Percentiles rank a stretch among this genome's conserved stretches.
Evolutionary conservation across 2,329 filamentous ascomycete species (phyloP).

Genomic region (Stemphylium lycopersici): DNA sequence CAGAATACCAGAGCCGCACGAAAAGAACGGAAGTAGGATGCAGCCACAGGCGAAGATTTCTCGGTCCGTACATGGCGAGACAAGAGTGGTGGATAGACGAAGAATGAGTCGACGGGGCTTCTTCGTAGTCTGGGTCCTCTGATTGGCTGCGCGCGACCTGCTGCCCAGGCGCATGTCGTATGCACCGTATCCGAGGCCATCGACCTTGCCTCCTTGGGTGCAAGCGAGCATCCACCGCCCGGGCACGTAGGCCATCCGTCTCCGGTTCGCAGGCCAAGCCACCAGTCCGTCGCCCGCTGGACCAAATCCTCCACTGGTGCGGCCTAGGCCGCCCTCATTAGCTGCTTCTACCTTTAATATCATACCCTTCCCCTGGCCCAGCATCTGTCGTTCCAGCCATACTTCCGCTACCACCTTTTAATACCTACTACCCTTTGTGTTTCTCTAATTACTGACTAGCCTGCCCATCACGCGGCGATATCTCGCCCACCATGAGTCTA

Average conservation of each 20-base stretch:
- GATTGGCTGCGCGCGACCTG: conserved; percentile 3
- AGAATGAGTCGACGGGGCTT: neutral
- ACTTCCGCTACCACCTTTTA: conserved; percentile 22
- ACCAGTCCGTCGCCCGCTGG: conserved; percentile 17
- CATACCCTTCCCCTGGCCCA: conserved; percentile 15
- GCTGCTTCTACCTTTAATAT: conserved; percentile 25
- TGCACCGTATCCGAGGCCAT: conserved; percentile 2
- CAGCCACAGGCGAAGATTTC: neutral
- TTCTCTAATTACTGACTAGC: conserved; percentile 3
- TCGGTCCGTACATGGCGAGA: neutral
- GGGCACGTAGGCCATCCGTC: conserved; percentile 32
- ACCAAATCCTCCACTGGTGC: conserved; percentile 23
- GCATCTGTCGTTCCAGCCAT: conserved; percentile 1
- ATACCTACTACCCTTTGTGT: conserved; percentile 13
- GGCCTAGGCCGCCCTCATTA: conserved; percentile 21
- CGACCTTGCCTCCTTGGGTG: neutral
- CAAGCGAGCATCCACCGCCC: conserved; percentile 6
- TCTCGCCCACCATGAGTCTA: conserved; percentile 48
- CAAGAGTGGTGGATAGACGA: neutral
- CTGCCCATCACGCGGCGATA: conserved; percentile 13
- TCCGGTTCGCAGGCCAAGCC: conserved; percentile 32
- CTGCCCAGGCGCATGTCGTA: conserved; percentile 1
- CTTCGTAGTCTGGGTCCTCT: neutral
- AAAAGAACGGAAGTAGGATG: neutral
- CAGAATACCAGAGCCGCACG: neutral